Percentiles rank a stretch among this genome's conserved stretches.
Evolutionary conservation across 1,284 basidiomycete genomes (phyloP).

Genomic region (Tylopilus sp.): DNA sequence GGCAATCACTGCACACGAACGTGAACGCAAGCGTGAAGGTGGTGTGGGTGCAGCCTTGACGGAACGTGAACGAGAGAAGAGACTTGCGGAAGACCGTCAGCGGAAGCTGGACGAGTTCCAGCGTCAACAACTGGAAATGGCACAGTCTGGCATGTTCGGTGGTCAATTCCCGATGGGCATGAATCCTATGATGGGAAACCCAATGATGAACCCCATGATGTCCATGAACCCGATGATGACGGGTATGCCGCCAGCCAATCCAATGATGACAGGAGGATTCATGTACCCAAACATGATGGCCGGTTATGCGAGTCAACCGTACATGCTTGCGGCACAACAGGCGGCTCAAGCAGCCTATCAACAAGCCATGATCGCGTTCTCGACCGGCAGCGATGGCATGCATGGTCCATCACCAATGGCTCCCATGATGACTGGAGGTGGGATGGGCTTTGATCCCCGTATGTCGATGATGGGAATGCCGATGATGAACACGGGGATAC

Average conservation of each 20-base stretch:
- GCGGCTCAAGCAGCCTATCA: conserved; percentile 86
- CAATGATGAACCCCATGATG: conserved; percentile 46
- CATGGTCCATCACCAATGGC: conserved; percentile 38
- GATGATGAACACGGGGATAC: conserved; percentile 43
- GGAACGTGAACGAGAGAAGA: conserved; percentile 90
- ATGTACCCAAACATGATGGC: conserved; percentile 64
- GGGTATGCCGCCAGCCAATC: conserved; percentile 40
- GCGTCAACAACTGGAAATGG: conserved; percentile 83
- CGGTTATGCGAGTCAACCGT: conserved; percentile 66
- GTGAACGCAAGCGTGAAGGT: conserved; percentile 90
- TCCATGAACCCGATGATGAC: conserved; percentile 59
- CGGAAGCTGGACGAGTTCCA: conserved; percentile 89
- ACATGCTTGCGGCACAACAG: conserved; percentile 88
- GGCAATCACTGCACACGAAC: conserved; percentile 92
- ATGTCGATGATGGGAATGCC: conserved; percentile 57
- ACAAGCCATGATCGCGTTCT: conserved; percentile 87
- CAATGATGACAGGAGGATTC: conserved; percentile 47
- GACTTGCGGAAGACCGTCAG: conserved; percentile 86
- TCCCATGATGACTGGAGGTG: conserved; percentile 56
- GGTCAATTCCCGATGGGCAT: conserved; percentile 44
- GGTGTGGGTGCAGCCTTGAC: conserved; percentile 93
- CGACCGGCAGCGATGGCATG: conserved; percentile 59
- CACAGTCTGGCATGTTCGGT: conserved; percentile 70
- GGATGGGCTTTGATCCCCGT: conserved; percentile 44
- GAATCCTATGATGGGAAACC: conserved; percentile 43